Evolutionary conservation across 805 yeast species (phyloP), one percentile per base, ranked within the genome.

Genomic region (Ascoidea asiatica): DNA sequence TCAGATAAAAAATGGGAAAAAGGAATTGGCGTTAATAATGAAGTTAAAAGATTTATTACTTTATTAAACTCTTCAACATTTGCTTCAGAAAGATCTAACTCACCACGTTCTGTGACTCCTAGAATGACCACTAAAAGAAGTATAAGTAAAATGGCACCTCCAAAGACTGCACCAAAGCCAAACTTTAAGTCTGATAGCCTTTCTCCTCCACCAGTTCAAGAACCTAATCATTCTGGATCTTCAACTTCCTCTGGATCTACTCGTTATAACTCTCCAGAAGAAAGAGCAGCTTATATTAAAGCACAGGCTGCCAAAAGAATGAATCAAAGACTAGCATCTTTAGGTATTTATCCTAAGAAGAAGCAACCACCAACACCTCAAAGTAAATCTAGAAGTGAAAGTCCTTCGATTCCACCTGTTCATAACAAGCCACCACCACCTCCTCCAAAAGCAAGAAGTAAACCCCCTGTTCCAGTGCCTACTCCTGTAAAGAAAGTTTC

Each of bases 241-340:
- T 45, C 60, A 13, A 46, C 58, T 3, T 43, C 56, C 2, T 43
- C 61, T 11, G 53, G 51, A 19, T 52, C 57, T 11, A 52, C 53
- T 21, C 51, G 53, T 20, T 66, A 61, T 56, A 66, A 59, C 23
- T 64, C 76, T 8, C 70, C 83, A 1, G 82, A 76, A 47, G 89
- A 83, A 40, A 69, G 94, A 48, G 74, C 92, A 4, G 81, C 85
- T n/a, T 73, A 75, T 54, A 77, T 86, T 44, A 87, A 85, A 59
- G 90, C 87, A 17, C 90, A 84, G 55, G 86, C 86, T 2, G 73
- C 73, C 1, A 78, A 79, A 54, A 74, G 84, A 61, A 87, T 88
- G 96, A 79, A 78, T 48, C 95, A 84, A 54, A 70, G 87, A 53
- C 68, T 87, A 54, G 95, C 94, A 2, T 82, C 79, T 49, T 69